phyloP scores from a whole-genome alignment of 1,139 yeast genomes.

The Kodamaea plutei region DNA sequence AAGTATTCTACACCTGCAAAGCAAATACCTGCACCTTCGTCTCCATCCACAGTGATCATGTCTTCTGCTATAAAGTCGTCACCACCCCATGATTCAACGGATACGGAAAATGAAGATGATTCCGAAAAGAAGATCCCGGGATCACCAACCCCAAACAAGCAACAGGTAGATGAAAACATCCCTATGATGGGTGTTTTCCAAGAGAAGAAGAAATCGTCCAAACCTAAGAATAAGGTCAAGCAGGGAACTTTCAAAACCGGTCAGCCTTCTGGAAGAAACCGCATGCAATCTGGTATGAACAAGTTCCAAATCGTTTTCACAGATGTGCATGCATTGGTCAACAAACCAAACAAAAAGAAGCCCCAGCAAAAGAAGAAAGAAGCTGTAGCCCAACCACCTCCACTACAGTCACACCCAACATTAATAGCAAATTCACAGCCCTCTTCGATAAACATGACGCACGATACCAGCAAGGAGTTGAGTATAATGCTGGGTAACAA shows the following conservation, averaged over 20 bases:
- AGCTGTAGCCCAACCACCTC: too few species aligned
- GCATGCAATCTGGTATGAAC: slow-evolving; percentile 44
- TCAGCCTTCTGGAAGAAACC: slow-evolving; percentile 17
- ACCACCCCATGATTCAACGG: slow-evolving; percentile 7
- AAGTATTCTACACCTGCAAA: slow-evolving; percentile 19
- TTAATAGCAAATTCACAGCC: slow-evolving; percentile 5
- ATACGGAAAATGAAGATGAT: slow-evolving; percentile 8
- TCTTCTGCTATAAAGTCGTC: slow-evolving; percentile 14
- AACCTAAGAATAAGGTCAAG: slow-evolving; percentile 30
- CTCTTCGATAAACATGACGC: slow-evolving; percentile 8
- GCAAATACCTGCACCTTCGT: slow-evolving; percentile 16
- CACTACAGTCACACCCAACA: too few species aligned
- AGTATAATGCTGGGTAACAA: slow-evolving; percentile 25
- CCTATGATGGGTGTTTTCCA: slow-evolving; percentile 46
- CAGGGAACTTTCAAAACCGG: slow-evolving; percentile 15
- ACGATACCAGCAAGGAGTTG: slow-evolving; percentile 17
- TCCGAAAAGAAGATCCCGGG: slow-evolving; percentile 21
- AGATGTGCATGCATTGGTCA: slow-evolving; percentile 45
- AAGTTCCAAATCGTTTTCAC: slow-evolving; percentile 53
- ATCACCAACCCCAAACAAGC: slow-evolving; percentile 42
- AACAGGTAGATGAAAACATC: slow-evolving; percentile 9
- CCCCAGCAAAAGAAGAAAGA: slow-evolving; percentile 7
- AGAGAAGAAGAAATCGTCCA: slow-evolving; percentile 21
- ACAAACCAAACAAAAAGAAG: slow-evolving; percentile 29
- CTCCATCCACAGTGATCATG: slow-evolving; percentile 23